A percentile compares a stretch with the other conserved stretches of the same genome.
Conservation (phyloP, 177 flowering plant species). For the Vitis hybrid region DNA sequence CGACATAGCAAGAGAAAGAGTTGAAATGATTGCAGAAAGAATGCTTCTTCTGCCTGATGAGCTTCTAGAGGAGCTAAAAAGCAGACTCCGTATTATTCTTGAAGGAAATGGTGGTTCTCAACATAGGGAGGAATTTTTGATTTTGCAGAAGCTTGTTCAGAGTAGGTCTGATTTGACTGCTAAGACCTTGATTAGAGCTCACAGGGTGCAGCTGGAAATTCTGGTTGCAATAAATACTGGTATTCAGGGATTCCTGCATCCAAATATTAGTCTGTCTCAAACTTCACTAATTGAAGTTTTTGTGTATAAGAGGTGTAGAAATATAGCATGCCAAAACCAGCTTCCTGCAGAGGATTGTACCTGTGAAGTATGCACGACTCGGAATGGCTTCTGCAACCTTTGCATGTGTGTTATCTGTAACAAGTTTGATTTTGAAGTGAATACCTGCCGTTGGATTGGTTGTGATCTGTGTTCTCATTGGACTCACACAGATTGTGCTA, state of each 20-base stretch:
- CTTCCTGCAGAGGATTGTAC: constrained; percentile 94
- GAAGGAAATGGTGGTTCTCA: constrained; percentile 87
- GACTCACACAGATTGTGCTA: constrained; percentile 99
- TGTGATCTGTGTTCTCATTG: constrained; percentile 96
- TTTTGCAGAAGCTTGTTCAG: constrained; percentile 80
- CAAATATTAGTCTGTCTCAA: constrained; percentile 82
- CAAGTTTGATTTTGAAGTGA: constrained; percentile 97
- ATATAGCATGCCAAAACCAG: constrained; percentile 84
- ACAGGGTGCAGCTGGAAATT: constrained; percentile 87
- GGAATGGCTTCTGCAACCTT: constrained; percentile 93
- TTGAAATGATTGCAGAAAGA: constrained; percentile 66
- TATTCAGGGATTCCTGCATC: constrained; percentile 92
- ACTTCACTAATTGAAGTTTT: constrained; percentile 86
- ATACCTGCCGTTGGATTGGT: constrained; percentile 98
- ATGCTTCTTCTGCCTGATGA: constrained; percentile 76
- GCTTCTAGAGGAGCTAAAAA: constrained; percentile 71
- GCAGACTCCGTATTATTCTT: constrained; percentile 69
- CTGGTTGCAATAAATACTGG: constrained; percentile 90
- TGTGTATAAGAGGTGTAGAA: constrained; percentile 84
- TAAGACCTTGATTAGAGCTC: constrained; percentile 64
- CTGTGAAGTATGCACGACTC: constrained; percentile 76
- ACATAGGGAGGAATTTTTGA: constrained; percentile 77
- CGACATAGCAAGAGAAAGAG: constrained; percentile 77
- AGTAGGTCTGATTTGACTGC: constrained; percentile 76
- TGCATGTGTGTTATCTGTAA: constrained; percentile 97